Evolutionary conservation across 2,329 filamentous ascomycete species (phyloP), one percentile per base, ranked within the genome.

Genomic region (Raffaelea arxii): DNA sequence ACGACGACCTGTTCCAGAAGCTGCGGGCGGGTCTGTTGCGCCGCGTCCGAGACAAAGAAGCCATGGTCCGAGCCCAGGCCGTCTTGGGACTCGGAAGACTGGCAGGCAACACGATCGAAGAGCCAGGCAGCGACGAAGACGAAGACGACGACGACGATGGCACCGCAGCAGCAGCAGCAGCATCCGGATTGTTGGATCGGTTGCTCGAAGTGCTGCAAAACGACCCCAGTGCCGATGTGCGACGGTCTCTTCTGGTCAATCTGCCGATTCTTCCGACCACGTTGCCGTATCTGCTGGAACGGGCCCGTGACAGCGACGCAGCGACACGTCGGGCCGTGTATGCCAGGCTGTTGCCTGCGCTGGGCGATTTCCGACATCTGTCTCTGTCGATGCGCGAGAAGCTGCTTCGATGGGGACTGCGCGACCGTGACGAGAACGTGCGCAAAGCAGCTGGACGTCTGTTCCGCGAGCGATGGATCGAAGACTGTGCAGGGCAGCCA

Each of bases 401-500:
- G 64, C 74, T 98, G 25, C 75, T 98, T 24, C 80, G 92, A 35
- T 98, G 92, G 92, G 92, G 92, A 43, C 70, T 98, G 36, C 81
- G 90, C 35, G 92, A 98, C 62, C 80, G 92, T 63, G 92, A 98
- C 55, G 91, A 97, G 54, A 88, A 85, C 55, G 92, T 98, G 12
- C 81, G 90, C 44, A 94, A 95, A 62, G 91, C 91, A 9, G 86
- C 92, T 4, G 88, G 86, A 7, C 83, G 86, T 40, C 72, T 97
- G 6, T 98, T 98, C 67, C 81, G 85, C 51, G 90, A 96, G 59
- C 80, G 88, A n/a, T 98, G 92, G 92, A 91, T 98, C 51, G 91
- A 97, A 59, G 88, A 97, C 59, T 96, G 90, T 56, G 89, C 86
- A 6, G 83, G 83, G 2, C 72, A 77, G 2, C 69, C 74, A 7